These are phyloP conservation scores for Starmerella powellii DNA, from an alignment of 805 yeast species.

Conservation along the genomic window DNA sequence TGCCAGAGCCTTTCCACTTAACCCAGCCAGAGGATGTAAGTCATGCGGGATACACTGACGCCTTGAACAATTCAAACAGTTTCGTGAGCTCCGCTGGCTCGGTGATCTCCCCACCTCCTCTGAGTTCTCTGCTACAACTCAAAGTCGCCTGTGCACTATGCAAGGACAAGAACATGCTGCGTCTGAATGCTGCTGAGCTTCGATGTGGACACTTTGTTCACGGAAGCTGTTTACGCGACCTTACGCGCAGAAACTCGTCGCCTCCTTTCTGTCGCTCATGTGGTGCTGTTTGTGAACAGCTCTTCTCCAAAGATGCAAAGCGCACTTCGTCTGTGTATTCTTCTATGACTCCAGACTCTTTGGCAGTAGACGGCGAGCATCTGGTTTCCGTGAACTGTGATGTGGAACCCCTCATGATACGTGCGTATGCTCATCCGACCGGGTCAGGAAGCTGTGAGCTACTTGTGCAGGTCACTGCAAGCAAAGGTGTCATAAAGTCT, in stretches of 20 bases:
- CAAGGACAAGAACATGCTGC: constrained; percentile 3
- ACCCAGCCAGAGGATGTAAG: too few relatives aligned
- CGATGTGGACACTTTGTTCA: constrained; percentile 14
- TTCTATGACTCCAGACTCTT: not conserved
- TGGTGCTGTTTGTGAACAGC: constrained; percentile 8
- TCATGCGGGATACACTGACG: too few relatives aligned
- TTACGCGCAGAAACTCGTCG: too few relatives aligned
- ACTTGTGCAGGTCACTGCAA: constrained; percentile 1
- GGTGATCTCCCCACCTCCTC: not conserved
- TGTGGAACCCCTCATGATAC: not conserved
- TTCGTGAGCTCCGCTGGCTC: too few relatives aligned
- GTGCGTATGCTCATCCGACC: not conserved
- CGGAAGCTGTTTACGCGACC: constrained; percentile 5
- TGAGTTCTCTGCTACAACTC: not conserved
- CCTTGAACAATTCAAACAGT: too few relatives aligned
- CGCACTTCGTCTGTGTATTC: not conserved
- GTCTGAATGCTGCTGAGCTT: constrained; percentile 4
- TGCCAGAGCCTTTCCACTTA: too few relatives aligned
- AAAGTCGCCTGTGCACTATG: constrained; percentile 4
- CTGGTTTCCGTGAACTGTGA: not conserved
- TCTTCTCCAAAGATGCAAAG: not conserved
- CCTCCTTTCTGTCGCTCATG: constrained; percentile 5
- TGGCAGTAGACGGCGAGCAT: not conserved
- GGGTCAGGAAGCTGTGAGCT: not conserved
- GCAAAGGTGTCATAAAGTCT: not conserved